Evolutionary conservation across 2,329 filamentous ascomycete species (phyloP).

Genomic region (Sarocladiaceae sp.): DNA sequence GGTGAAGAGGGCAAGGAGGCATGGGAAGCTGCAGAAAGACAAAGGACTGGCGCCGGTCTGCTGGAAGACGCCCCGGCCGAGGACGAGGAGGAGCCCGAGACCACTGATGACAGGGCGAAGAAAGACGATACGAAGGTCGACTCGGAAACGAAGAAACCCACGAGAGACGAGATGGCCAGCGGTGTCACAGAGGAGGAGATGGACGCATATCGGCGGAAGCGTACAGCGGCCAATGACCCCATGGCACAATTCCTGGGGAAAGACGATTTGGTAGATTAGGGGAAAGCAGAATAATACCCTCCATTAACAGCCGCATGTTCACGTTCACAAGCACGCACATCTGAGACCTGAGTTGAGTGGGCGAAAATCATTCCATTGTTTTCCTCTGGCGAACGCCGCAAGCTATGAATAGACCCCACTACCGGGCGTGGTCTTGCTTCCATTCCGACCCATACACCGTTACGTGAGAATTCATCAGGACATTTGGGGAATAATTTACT

Average conservation of each 20-base stretch:
- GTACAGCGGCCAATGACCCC: constrained; percentile 71
- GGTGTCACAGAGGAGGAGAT: constrained; percentile 79
- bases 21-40: constrained; percentile 70
- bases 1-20: constrained; percentile 82
- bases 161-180: constrained; percentile 71
- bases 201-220: constrained; percentile 77
- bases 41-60: constrained; percentile 43
- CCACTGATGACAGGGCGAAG: constrained; percentile 19
- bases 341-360: background rate
- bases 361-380: constrained; percentile 39
- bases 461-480: constrained; percentile 25
- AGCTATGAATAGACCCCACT: constrained; percentile 42
- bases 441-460: constrained; percentile 20
- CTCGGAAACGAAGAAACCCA: constrained; percentile 59
- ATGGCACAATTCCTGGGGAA: constrained; percentile 80
- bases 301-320: background rate
- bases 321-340: background rate
- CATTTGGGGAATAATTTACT: constrained; percentile 39
- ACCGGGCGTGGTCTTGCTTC: constrained; percentile 32
- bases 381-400: constrained; percentile 48
- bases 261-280: constrained; percentile 52
- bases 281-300: background rate
- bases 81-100: constrained; percentile 22
- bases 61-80: constrained; percentile 24
- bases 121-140: constrained; percentile 27